A percentile compares a stretch with the other conserved stretches of the same genome.
These are phyloP conservation scores for Saccharomyces mikatae DNA, from an alignment of 805 yeast species.

Conservation along the genomic window DNA sequence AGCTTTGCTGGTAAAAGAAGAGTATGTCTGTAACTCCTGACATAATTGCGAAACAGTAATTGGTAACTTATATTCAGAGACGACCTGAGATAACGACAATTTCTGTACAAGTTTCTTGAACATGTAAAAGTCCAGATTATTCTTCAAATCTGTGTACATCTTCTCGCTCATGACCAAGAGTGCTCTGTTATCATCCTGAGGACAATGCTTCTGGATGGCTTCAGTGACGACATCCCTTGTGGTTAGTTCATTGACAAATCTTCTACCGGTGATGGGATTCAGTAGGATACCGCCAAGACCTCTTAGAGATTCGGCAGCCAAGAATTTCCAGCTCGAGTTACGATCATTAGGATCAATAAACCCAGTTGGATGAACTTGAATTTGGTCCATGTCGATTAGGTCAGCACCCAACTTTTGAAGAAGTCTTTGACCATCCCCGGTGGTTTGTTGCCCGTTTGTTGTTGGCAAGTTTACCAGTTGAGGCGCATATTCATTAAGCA, in stretches of 20 bases:
- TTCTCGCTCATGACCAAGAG: constrained; percentile 35
- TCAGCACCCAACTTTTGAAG: constrained; percentile 41
- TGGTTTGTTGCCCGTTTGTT: constrained; percentile 47
- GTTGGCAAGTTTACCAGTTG: constrained; percentile 41
- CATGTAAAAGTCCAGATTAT: constrained; percentile 46
- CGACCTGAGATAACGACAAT: constrained; percentile 26
- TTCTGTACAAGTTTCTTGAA: constrained; percentile 32
- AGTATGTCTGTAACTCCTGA: constrained; percentile 18
- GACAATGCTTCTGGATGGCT: constrained; percentile 32
- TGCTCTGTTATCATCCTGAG: constrained; percentile 27
- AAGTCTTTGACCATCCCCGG: constrained; percentile 53
- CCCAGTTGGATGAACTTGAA: constrained; percentile 60
- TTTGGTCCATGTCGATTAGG: constrained; percentile 48
- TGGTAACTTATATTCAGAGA: constrained; percentile 20
- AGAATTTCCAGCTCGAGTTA: constrained; percentile 40
- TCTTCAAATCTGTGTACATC: constrained; percentile 38
- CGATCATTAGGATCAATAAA: constrained; percentile 40
- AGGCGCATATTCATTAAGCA: constrained; percentile 39
- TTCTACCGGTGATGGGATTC: constrained; percentile 36
- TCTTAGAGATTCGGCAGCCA: constrained; percentile 54
- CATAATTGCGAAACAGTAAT: constrained; percentile 18
- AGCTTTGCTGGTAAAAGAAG: constrained; percentile 7
- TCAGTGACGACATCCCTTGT: constrained; percentile 48
- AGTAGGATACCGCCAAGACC: constrained; percentile 52
- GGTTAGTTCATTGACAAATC: constrained; percentile 47